Percentiles rank a stretch among this genome's conserved stretches.
These are phyloP conservation scores for Remersonia thermophila DNA, from an alignment of 2,329 filamentous ascomycete species.

Conservation along the genomic window DNA sequence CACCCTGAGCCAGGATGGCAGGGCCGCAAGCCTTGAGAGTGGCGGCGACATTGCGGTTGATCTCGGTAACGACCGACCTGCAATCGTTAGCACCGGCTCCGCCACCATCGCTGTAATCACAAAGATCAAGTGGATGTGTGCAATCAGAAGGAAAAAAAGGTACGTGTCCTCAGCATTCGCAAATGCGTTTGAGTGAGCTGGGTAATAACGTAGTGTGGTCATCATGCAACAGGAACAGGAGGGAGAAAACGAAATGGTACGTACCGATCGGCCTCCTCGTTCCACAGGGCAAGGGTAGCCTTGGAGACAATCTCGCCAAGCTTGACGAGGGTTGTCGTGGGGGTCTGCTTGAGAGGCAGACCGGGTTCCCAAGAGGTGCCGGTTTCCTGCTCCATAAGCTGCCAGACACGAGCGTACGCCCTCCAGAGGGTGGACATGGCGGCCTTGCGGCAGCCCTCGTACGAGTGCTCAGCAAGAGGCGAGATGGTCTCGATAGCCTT, in stretches of 20 bases:
- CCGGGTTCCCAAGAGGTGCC: constrained; percentile 82
- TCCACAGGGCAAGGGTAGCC: constrained; percentile 74
- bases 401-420: constrained; percentile 82
- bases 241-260: constrained; percentile 30
- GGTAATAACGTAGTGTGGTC: constrained; percentile 83
- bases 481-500: constrained; percentile 73
- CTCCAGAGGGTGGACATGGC: constrained; percentile 87
- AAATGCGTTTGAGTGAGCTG: constrained; percentile 98
- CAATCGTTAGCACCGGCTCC: constrained; percentile 32
- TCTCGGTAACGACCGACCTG: constrained; percentile 74
- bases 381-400: constrained; percentile 66
- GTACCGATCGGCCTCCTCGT: constrained; percentile 86
- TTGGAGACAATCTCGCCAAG: constrained; percentile 77
- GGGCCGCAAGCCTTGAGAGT: constrained; percentile 87
- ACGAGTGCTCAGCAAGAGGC: constrained; percentile 73
- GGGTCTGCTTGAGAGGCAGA: constrained; percentile 67
- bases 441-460: constrained; percentile 87
- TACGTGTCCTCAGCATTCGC: constrained; percentile 83
- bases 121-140: too few species aligned
- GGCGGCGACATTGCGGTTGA: constrained; percentile 85
- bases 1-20: constrained; percentile 62
- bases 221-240: constrained; percentile 48
- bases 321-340: constrained; percentile 68
- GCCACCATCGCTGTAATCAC: constrained; percentile 5
- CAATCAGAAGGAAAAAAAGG: constrained; percentile 40